These are phyloP conservation scores for Neurospora sp. DNA, from an alignment of 495 filamentous ascomycete genomes.

Conservation along the genomic window DNA sequence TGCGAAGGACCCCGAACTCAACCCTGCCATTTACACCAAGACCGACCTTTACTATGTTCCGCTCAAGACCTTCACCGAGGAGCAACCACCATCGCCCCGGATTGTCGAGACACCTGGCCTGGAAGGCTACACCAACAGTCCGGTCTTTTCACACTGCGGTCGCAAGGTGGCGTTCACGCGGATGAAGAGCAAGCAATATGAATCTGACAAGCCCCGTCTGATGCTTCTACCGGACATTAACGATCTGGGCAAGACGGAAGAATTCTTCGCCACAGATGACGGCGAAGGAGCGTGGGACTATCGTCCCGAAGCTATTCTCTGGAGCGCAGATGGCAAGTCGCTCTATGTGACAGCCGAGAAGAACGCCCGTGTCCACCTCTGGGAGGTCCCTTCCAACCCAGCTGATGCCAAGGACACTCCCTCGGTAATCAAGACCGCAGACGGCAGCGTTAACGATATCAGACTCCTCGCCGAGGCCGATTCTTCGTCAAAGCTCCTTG, in stretches of 20 bases:
- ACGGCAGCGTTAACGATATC: constrained; percentile 52
- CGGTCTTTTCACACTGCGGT: constrained; percentile 67
- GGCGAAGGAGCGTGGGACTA: constrained; percentile 57
- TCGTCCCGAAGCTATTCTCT: constrained; percentile 54
- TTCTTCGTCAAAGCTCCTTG: constrained; percentile 43
- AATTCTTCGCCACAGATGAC: constrained; percentile 52
- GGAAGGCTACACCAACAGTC: constrained; percentile 64
- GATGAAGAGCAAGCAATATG: constrained; percentile 74
- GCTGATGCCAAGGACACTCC: constrained; percentile 43
- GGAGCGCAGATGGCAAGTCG: constrained; percentile 53
- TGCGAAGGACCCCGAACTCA: constrained; percentile 69
- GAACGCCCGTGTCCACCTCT: constrained; percentile 51
- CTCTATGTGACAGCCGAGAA: constrained; percentile 60
- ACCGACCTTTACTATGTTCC: constrained; percentile 66
- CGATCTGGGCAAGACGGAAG: constrained; percentile 49
- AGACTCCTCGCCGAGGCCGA: constrained; percentile 38
- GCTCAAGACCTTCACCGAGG: constrained; percentile 47
- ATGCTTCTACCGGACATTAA: constrained; percentile 51
- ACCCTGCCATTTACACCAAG: constrained; percentile 73
- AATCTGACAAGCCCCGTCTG: constrained; percentile 77
- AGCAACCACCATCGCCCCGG: constrained; percentile 32
- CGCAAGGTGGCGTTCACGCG: constrained; percentile 66
- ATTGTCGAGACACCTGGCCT: constrained; percentile 38
- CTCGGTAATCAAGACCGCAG: constrained; percentile 40
- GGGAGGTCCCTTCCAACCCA: constrained; percentile 47